Percentiles rank a stretch among this genome's conserved stretches.
These are phyloP conservation scores for Blastobotrys muscicola DNA, from an alignment of 805 yeast species.

Conservation along the genomic window DNA sequence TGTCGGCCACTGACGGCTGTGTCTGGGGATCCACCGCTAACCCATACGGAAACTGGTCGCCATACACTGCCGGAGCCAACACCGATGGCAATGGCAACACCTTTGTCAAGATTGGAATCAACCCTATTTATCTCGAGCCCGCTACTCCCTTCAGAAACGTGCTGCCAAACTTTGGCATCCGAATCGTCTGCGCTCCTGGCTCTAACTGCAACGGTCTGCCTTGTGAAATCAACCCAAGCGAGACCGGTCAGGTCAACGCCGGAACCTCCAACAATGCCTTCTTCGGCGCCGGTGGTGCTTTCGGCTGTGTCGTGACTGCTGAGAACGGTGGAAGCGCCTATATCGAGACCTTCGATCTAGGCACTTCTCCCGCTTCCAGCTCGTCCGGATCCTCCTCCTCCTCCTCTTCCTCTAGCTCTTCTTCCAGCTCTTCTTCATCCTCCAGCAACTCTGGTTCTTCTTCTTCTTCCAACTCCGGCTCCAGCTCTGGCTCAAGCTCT, in stretches of 20 bases:
- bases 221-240: conserved; percentile 75
- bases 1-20: conserved; percentile 82
- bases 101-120: conserved; percentile 82
- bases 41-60: conserved; percentile 85
- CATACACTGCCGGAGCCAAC: conserved; percentile 89
- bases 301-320: conserved; percentile 81
- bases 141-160: conserved; percentile 41
- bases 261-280: conserved; percentile 16
- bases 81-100: conserved; percentile 62
- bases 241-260: conserved; percentile 40
- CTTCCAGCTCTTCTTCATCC: conserved; percentile 3
- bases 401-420: conserved; percentile 2
- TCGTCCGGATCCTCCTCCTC: background rate
- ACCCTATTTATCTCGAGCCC: conserved; percentile 67
- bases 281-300: conserved; percentile 53
- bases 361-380: background rate
- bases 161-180: conserved; percentile 60
- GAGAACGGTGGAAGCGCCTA: conserved; percentile 50
- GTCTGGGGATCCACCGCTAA: conserved; percentile 69
- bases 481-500: background rate
- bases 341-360: conserved; percentile 55
- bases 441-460: conserved; percentile 1
- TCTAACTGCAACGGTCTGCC: conserved; percentile 62
- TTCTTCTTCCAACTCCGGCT: conserved; percentile 1
- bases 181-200: conserved; percentile 62